Base-by-base conservation (phyloP, 306 rosid genomes). In the Dalbergia oliveri region DNA sequence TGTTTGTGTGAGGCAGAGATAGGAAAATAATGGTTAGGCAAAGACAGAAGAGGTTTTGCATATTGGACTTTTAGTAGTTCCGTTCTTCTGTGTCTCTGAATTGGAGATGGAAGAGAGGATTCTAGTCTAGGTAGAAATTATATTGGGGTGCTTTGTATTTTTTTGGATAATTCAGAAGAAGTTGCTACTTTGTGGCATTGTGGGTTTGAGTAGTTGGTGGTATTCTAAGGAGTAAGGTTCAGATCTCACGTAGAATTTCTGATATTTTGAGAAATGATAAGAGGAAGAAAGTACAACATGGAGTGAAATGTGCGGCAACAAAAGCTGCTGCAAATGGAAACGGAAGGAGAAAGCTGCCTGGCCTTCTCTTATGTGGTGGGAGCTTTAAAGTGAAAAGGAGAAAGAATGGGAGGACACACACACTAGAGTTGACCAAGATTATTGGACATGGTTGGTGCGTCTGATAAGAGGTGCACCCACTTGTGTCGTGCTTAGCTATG, bases 41-140 rank as follows among this genome's bases (percentile, higher is more conserved):
- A 3, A 81, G 78, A 51, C 62, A n/a, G 49, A 62, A 2, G 61
- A 75, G 23, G 77, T 45, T 78, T 34, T 43, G 79, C 73, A 81
- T 75, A 21, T 45, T 77, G 81, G 21, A 11, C 7, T 23, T 13
- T 11, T 10, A 0, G 31, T 26, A 26, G 31, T 26, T 26, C 31
- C 1, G 31, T 26, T 26, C 31, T 26, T 26, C 31, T 26, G 31
- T 26, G 31, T 26, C 41, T 37, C 41, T 37, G 41, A 37, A 37
- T 37, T 3, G 41, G 41, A 6, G 31, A 26, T 26, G 31, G 31
- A 26, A 26, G 3, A 2, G 31, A 26, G 23, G 31, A 26, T 26
- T 26, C 31, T 26, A 26, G 31, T 26, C 31, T 26, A 26, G 31
- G 31, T 26, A 26, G 31, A 26, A 26, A 26, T 26, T 26, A 8